These are phyloP conservation scores for Astrephomene gubernaculifera DNA, from an alignment of 139 green algal genomes.

Conservation along the genomic window DNA sequence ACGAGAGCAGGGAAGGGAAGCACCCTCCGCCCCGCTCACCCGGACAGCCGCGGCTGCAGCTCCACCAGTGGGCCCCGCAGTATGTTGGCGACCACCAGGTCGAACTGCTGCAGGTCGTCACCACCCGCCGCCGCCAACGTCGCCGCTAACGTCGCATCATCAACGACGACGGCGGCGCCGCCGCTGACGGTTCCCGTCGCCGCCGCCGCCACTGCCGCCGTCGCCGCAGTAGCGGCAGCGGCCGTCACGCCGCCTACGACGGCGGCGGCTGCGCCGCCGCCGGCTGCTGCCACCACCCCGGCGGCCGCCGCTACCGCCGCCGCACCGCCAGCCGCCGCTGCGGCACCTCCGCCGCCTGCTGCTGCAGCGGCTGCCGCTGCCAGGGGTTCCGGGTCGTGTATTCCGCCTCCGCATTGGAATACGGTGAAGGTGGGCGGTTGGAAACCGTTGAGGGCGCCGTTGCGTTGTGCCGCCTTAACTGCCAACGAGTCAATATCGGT, in stretches of 20 bases:
- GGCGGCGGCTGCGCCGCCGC: too few relatives aligned
- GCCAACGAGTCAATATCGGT: constrained; percentile 83
- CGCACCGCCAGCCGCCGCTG: background rate
- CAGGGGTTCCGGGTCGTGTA: constrained; percentile 53
- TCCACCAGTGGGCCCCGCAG: constrained; percentile 80
- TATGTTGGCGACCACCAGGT: constrained; percentile 89
- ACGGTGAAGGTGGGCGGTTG: constrained; percentile 15
- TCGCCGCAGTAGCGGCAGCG: too few relatives aligned
- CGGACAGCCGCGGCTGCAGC: constrained; percentile 62
- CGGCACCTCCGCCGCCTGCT: background rate
- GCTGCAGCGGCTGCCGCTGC: background rate
- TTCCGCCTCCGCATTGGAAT: constrained; percentile 49
- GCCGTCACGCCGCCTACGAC: too few relatives aligned
- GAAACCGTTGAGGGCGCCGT: constrained; percentile 81
- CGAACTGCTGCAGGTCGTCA: constrained; percentile 47
- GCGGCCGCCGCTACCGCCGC: background rate
- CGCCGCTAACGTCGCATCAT: background rate
- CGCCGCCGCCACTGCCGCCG: background rate
- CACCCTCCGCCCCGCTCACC: background rate
- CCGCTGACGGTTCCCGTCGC: background rate
- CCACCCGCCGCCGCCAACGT: background rate
- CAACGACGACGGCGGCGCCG: background rate
- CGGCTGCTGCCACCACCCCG: background rate
- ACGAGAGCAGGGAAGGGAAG: background rate
- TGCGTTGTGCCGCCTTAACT: constrained; percentile 68